Percentiles rank a stretch among this genome's conserved stretches.
phyloP scores from a whole-genome alignment of 2,329 filamentous ascomycete genomes.

The Chaetomiaceae sp. region DNA sequence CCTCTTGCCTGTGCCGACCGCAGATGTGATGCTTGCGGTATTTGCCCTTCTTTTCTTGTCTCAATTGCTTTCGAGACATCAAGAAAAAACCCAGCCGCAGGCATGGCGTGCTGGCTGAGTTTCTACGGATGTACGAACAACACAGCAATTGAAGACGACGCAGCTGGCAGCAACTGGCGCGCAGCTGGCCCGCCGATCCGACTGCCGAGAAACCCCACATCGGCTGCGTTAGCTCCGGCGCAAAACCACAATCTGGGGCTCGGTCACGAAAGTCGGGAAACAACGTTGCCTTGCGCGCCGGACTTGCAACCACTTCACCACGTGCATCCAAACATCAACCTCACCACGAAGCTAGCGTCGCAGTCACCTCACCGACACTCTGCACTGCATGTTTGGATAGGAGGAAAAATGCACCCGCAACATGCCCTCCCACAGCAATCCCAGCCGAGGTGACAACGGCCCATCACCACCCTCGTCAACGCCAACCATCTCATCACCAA shows the following conservation, averaged over 20 bases:
- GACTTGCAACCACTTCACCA: neutral
- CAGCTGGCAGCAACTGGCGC: neutral
- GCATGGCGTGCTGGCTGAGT: too few species aligned
- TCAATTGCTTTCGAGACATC: too few species aligned
- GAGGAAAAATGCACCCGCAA: constrained; percentile 17
- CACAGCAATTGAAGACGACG: too few species aligned
- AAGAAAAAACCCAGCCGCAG: too few species aligned
- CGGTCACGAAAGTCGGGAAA: neutral
- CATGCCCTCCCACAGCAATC: constrained; percentile 18
- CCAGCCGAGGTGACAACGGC: constrained; percentile 15
- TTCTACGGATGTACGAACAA: too few species aligned
- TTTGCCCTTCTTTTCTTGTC: too few species aligned
- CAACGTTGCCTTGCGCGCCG: neutral
- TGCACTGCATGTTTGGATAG: too few species aligned
- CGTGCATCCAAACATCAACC: too few species aligned
- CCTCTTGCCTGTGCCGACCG: too few species aligned
- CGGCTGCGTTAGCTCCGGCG: neutral
- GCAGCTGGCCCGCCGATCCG: neutral
- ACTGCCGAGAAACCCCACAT: neutral
- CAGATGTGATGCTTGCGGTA: too few species aligned
- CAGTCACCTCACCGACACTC: neutral
- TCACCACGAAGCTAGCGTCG: too few species aligned
- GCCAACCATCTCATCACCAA: neutral
- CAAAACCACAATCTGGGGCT: neutral
- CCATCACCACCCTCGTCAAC: neutral